Evolutionary conservation across 371 early-diverging fungal species (phyloP).

Genomic region (Coelomomyces lativittatus): DNA sequence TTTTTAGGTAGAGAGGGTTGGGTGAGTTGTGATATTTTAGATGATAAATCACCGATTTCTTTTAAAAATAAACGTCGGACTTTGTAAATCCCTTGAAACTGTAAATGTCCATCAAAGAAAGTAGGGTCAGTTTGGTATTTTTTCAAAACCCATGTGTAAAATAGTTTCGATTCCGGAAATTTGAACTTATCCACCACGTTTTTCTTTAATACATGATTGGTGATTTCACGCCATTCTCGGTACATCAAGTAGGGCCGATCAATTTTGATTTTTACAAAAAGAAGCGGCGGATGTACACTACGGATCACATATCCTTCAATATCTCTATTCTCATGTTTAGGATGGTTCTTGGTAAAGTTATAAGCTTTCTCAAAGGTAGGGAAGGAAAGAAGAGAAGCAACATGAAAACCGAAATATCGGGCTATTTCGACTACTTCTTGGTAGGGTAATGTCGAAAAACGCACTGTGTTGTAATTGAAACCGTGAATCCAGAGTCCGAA

Average conservation of each 20-base stretch:
- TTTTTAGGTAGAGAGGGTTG: no score
- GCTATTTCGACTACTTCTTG: conserved; percentile 43
- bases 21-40: conserved; percentile 2
- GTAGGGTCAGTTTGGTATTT: conserved; percentile 43
- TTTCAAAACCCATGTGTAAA: conserved; percentile 53
- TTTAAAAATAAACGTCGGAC: conserved; percentile 52
- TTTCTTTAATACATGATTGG: conserved; percentile 7
- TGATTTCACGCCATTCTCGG: conserved; percentile 86
- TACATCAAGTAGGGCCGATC: conserved; percentile 79
- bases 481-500: conserved; percentile 83
- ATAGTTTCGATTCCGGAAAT: conserved; percentile 43
- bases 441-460: conserved; percentile 51
- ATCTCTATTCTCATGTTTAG: conserved; percentile 21
- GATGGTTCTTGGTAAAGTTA: background rate
- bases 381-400: conserved; percentile 13
- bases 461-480: conserved; percentile 56
- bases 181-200: conserved; percentile 18
- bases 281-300: conserved; percentile 10
- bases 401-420: conserved; percentile 54
- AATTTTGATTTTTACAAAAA: conserved; percentile 83
- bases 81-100: conserved; percentile 58
- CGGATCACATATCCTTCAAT: conserved; percentile 84
- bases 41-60: conserved; percentile 10
- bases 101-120: conserved; percentile 43
- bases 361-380: conserved; percentile 8